Conservation (phyloP, 177 flowering plant species). For the Telopea speciosissima region DNA sequence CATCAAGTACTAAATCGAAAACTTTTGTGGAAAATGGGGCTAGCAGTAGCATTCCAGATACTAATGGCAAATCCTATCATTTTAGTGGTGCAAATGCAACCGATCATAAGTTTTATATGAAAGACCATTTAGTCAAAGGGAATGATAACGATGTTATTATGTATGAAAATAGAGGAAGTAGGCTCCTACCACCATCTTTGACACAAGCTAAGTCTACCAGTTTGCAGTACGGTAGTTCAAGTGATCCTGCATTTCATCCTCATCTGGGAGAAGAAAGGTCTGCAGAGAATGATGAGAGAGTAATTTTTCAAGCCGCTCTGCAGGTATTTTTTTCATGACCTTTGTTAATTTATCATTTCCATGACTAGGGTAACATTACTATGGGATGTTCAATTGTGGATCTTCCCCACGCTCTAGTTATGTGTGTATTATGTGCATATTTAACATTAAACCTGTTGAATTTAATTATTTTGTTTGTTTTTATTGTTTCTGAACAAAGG, state of each 20-base stretch:
- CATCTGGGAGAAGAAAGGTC: slow-evolving; percentile 46
- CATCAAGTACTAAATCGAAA: slow-evolving; percentile 17
- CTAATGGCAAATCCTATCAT: slow-evolving; percentile 9
- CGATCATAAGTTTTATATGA: no score
- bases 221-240: slow-evolving; percentile 33
- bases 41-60: slow-evolving; percentile 14
- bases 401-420: neutral
- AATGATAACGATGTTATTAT: slow-evolving; percentile 29
- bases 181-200: slow-evolving; percentile 54
- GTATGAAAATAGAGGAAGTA: slow-evolving; percentile 35
- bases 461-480: neutral
- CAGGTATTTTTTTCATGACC: slow-evolving; percentile 42
- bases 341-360: neutral
- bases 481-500: neutral
- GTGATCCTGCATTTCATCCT: slow-evolving; percentile 34
- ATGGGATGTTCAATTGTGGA: neutral
- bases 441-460: no score
- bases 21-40: slow-evolving; percentile 28
- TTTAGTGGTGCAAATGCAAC: no score
- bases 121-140: no score
- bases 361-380: neutral
- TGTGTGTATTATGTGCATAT: neutral
- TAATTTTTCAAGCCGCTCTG: slow-evolving; percentile 76
- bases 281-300: slow-evolving; percentile 59
- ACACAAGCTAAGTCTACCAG: slow-evolving; percentile 37